Percentiles rank a stretch among this genome's conserved stretches.
Evolutionary conservation across 768 basidiomycete species (phyloP).

Genomic region (Naganishia vaughanmartiniae): DNA sequence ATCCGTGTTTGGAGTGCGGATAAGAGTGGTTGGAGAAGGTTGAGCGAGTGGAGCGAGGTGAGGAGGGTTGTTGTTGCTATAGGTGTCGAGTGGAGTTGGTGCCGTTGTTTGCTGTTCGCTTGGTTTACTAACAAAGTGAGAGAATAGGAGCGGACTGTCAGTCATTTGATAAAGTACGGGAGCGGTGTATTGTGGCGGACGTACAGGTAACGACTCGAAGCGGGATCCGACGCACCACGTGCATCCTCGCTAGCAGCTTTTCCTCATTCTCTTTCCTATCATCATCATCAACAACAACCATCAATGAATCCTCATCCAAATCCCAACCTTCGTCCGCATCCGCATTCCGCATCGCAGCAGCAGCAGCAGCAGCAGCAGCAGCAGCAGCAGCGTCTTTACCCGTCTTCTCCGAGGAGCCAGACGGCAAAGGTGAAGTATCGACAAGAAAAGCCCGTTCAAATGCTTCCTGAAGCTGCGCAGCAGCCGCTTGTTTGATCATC

Average conservation of each 20-base stretch:
- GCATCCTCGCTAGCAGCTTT: not conserved
- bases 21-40: conserved; percentile 8
- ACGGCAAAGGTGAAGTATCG: not conserved
- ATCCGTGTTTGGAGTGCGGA: not conserved
- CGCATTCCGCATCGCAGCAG: too few relatives aligned
- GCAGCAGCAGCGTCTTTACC: too few relatives aligned
- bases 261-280: not conserved
- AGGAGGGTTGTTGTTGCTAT: not conserved
- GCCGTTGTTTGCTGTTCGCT: not conserved
- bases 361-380: too few relatives aligned
- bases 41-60: conserved; percentile 4
- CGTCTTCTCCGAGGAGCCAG: too few relatives aligned
- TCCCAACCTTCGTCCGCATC: not conserved
- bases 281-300: not conserved
- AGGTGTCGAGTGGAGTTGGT: not conserved
- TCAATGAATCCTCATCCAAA: not conserved
- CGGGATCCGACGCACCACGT: not conserved
- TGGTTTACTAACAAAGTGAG: not conserved
- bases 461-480: conserved; percentile 9
- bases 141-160: not conserved
- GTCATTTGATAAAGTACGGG: too few relatives aligned
- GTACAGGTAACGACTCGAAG: conserved; percentile 7
- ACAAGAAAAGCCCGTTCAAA: not conserved
- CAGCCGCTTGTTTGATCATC: not conserved
- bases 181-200: too few relatives aligned